Conservation (phyloP, 768 basidiomycete species). For the Lactarius sp. region DNA sequence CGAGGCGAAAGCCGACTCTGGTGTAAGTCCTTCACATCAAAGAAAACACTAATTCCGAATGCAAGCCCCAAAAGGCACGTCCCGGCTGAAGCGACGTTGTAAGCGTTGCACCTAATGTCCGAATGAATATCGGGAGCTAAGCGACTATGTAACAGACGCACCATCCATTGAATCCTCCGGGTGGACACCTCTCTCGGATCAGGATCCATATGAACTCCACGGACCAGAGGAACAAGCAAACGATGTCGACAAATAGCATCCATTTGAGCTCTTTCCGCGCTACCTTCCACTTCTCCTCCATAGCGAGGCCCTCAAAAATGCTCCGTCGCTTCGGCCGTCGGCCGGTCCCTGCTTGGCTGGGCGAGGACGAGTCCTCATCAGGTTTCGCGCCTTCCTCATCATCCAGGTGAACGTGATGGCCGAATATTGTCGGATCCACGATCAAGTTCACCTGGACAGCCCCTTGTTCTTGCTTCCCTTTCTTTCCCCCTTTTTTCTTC, state of each 20-base stretch:
- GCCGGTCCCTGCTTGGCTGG: conserved; percentile 33
- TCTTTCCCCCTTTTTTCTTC: conserved; percentile 39
- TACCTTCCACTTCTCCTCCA: conserved; percentile 58
- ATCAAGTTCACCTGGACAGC: conserved; percentile 71
- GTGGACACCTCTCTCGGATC: conserved; percentile 59
- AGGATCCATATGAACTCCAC: conserved; percentile 55
- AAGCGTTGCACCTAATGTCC: conserved; percentile 59
- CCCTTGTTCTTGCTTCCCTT: conserved; percentile 32
- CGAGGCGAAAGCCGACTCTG: conserved; percentile 59
- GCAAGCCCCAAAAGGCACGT: conserved; percentile 53
- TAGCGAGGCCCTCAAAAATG: conserved; percentile 54
- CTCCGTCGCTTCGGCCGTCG: conserved; percentile 41
- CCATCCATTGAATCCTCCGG: conserved; percentile 60
- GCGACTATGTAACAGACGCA: conserved; percentile 32
- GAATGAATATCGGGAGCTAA: conserved; percentile 12
- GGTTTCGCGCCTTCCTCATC: conserved; percentile 38
- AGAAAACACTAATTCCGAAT: conserved; percentile 55
- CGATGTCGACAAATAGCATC: conserved; percentile 46
- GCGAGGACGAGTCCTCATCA: conserved; percentile 33
- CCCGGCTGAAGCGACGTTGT: conserved; percentile 60
- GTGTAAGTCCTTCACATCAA: conserved; percentile 61
- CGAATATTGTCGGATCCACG: conserved; percentile 60
- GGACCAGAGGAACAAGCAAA: conserved; percentile 50
- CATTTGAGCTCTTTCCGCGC: conserved; percentile 53
- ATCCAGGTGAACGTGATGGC: conserved; percentile 28